Percentiles rank a stretch among this genome's conserved stretches.
Conservation (phyloP, 2,329 filamentous ascomycete genomes). For the Lachnellula arida region DNA sequence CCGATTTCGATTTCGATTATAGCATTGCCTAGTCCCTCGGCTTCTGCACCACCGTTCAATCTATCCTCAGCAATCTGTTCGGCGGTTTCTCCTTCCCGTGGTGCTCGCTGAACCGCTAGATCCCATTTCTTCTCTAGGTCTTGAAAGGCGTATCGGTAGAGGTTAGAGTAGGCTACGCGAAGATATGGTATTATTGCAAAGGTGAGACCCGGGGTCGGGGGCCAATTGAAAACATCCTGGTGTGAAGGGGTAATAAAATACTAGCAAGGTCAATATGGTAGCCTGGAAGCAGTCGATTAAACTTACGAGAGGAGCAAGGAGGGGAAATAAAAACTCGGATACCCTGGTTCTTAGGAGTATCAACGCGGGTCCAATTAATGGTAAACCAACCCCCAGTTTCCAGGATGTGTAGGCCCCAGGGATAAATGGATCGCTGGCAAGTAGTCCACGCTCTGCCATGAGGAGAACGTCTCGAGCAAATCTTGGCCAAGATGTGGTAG, state of each 20-base stretch:
- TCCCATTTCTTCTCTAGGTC: conserved; percentile 31
- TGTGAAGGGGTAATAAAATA: conserved; percentile 25
- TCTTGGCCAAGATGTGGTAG: not conserved
- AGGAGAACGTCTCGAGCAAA: not conserved
- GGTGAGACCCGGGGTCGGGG: conserved; percentile 60
- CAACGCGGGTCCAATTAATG: conserved; percentile 63
- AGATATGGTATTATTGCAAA: conserved; percentile 64
- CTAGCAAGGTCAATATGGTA: conserved; percentile 16
- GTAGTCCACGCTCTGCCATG: not conserved
- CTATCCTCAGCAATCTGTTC: conserved; percentile 30
- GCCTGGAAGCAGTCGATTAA: not conserved
- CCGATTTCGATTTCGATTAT: conserved; percentile 24
- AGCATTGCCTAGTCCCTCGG: conserved; percentile 29
- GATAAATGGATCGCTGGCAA: conserved; percentile 24
- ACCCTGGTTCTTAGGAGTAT: conserved; percentile 62
- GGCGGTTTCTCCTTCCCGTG: conserved; percentile 31
- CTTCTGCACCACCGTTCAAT: conserved; percentile 20
- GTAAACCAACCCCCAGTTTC: conserved; percentile 46
- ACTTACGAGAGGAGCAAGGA: conserved; percentile 33
- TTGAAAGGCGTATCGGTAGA: conserved; percentile 41
- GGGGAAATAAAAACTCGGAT: conserved; percentile 43
- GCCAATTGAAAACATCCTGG: conserved; percentile 25
- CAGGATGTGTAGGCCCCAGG: conserved; percentile 10
- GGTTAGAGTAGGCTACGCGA: conserved; percentile 56
- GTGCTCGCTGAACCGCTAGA: conserved; percentile 28